These are phyloP conservation scores for Claviceps sp. DNA, from an alignment of 2,329 filamentous ascomycete genomes.

Conservation along the genomic window DNA sequence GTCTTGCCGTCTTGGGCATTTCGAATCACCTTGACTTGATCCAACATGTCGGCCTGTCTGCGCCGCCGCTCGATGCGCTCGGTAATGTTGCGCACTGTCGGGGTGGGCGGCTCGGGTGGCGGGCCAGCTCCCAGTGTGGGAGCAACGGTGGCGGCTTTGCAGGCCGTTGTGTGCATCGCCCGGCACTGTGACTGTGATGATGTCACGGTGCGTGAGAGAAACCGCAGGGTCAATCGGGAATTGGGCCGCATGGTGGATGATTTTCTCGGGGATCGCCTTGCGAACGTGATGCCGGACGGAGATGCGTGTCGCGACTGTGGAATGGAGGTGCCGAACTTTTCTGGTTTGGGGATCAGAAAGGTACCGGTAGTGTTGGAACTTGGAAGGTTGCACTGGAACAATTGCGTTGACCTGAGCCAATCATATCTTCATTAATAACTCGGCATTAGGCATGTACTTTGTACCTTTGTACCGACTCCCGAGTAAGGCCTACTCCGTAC, in stretches of 20 bases:
- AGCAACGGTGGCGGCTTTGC: constrained; percentile 31
- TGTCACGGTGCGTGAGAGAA: constrained; percentile 15
- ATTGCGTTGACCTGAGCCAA: too few species aligned
- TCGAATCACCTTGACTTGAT: constrained; percentile 35
- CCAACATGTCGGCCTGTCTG: constrained; percentile 41
- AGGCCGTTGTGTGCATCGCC: constrained; percentile 19
- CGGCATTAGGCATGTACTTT: too few species aligned
- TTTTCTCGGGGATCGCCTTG: background rate
- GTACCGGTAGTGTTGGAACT: too few species aligned
- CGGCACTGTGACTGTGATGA: constrained; percentile 9
- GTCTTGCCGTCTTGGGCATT: constrained; percentile 21
- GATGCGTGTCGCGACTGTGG: background rate
- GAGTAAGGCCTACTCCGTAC: too few species aligned
- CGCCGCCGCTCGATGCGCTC: constrained; percentile 35
- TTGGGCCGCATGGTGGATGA: constrained; percentile 26
- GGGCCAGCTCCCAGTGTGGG: constrained; percentile 44
- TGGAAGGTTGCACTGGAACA: too few species aligned
- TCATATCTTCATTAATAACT: too few species aligned
- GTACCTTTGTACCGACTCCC: too few species aligned
- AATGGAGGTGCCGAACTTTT: background rate
- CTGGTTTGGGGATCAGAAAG: background rate
- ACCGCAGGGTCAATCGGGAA: constrained; percentile 25
- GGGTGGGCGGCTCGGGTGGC: constrained; percentile 41
- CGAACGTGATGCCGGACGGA: background rate
- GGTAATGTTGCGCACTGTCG: constrained; percentile 26